Conservation (phyloP, 78 protist species). For the Chrysochromulina parva region DNA sequence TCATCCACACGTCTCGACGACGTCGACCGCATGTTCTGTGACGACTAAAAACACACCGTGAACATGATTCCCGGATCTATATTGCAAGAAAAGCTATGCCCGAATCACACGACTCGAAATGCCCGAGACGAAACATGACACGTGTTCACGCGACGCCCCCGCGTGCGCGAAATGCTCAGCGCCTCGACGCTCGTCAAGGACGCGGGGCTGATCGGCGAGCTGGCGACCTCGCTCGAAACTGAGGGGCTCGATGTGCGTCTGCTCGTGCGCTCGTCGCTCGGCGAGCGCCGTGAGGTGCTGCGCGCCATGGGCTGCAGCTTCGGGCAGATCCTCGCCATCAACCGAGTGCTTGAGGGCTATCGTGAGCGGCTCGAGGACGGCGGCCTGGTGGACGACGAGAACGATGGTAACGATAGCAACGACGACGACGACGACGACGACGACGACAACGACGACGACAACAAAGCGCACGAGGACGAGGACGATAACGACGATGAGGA, state of each 20-base stretch:
- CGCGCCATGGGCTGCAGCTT: neutral
- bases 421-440: neutral
- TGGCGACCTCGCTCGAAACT: neutral
- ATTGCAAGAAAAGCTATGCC: too few relatives aligned
- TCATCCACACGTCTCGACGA: too few relatives aligned
- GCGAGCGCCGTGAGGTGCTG: neutral
- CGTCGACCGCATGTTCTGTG: too few relatives aligned
- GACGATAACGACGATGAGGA: too few relatives aligned
- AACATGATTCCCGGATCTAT: too few relatives aligned
- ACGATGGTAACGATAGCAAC: neutral
- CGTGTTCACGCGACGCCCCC: too few relatives aligned
- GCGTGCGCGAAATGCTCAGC: too few relatives aligned
- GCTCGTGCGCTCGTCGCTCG: neutral
- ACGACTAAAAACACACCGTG: too few relatives aligned
- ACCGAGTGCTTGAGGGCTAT: neutral
- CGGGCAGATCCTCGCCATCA: neutral
- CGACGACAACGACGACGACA: neutral
- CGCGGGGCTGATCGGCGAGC: neutral
- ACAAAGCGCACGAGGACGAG: neutral
- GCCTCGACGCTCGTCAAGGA: neutral
- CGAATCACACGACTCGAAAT: too few relatives aligned
- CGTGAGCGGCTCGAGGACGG: neutral
- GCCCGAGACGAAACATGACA: too few relatives aligned
- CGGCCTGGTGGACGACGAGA: neutral
- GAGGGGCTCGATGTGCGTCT: neutral